Percentiles rank a stretch among this genome's conserved stretches.
Evolutionary conservation across 805 yeast genomes (phyloP).

Genomic region (Wickerhamiella kazuoi): DNA sequence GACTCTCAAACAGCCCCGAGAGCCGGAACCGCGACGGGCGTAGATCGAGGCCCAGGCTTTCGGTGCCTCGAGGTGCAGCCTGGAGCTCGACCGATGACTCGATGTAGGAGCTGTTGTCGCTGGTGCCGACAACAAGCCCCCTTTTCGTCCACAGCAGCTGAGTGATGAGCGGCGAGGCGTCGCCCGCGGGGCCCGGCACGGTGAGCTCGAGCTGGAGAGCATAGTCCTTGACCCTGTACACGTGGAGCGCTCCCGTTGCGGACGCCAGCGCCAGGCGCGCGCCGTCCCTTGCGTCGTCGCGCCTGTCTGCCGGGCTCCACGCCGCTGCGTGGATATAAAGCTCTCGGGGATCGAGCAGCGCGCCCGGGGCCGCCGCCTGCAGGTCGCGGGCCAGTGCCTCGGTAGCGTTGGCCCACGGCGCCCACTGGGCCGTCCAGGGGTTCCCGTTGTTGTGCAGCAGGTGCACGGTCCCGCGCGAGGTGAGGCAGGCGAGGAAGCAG

Average conservation of each 20-base stretch:
- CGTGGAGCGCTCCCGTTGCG: background rate
- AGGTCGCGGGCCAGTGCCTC: background rate
- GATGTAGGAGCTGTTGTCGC: background rate
- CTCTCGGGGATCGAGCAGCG: background rate
- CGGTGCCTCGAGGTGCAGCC: no score
- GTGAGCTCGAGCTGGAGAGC: background rate
- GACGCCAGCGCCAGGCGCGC: background rate
- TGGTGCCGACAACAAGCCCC: background rate
- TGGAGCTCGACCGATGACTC: no score
- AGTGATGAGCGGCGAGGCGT: background rate
- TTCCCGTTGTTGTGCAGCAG: background rate
- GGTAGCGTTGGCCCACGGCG: background rate
- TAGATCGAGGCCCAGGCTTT: no score
- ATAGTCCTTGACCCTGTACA: background rate
- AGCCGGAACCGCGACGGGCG: background rate
- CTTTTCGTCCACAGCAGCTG: background rate
- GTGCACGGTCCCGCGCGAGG: background rate
- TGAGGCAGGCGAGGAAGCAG: slow-evolving; percentile 3
- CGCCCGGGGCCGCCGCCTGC: background rate
- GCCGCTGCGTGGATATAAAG: background rate
- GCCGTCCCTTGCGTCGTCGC: no score
- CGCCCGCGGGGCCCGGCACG: no score
- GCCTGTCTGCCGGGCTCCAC: background rate
- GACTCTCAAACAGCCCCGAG: background rate
- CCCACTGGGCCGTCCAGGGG: slow-evolving; percentile 1